These are phyloP conservation scores for Apiospora phragmitis DNA, from an alignment of 2,329 filamentous ascomycete genomes.

Conservation along the genomic window DNA sequence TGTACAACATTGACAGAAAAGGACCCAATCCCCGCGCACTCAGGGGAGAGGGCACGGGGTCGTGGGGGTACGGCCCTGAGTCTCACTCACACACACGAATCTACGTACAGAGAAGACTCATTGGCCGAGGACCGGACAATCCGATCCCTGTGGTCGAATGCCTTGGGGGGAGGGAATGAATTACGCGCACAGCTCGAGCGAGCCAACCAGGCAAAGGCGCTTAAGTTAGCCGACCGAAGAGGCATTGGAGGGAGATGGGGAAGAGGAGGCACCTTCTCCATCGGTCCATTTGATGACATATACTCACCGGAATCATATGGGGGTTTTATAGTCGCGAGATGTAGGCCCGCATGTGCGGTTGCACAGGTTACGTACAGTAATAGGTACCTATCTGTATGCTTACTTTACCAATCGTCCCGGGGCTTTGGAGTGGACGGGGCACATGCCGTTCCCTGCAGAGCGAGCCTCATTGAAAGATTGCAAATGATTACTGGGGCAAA, in stretches of 20 bases:
- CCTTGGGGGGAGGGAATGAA: not conserved
- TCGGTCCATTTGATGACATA: not conserved
- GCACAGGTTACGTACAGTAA: not conserved
- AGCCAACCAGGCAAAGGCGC: not conserved
- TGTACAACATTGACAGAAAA: not conserved
- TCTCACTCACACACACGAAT: not conserved
- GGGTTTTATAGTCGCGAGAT: not conserved
- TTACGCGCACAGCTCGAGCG: not conserved
- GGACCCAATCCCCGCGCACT: not conserved
- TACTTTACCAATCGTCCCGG: not conserved
- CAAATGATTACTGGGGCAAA: not conserved
- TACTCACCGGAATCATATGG: not conserved
- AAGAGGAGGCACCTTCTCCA: not conserved
- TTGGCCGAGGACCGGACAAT: not conserved
- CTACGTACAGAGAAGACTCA: not conserved
- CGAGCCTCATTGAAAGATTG: not conserved
- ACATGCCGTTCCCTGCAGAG: not conserved
- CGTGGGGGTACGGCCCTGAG: not conserved
- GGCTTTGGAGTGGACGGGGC: not conserved
- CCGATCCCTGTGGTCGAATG: not conserved
- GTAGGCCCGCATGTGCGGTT: not conserved
- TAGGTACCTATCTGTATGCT: not conserved
- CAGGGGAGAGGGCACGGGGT: not conserved
- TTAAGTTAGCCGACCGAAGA: not conserved
- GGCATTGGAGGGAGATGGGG: not conserved